phyloP scores from a whole-genome alignment of 768 basidiomycete species.

The Boletales sp. region DNA sequence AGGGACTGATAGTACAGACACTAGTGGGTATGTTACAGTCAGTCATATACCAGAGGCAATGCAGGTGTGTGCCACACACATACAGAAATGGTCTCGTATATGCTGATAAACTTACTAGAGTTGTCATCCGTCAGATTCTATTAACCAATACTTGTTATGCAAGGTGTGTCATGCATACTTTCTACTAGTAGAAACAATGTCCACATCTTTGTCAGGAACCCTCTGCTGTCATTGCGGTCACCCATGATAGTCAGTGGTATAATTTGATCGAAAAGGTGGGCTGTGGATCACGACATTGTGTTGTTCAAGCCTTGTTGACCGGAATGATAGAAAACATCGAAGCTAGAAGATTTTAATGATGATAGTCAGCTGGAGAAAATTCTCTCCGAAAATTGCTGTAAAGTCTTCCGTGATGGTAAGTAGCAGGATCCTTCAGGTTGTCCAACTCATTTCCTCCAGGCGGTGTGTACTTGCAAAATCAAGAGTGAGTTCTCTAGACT shows the following conservation, averaged over 20 bases:
- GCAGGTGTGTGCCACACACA: no score
- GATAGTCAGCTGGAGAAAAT: background rate
- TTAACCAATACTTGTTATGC: slow-evolving; percentile 12
- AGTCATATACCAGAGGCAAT: no score
- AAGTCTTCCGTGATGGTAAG: slow-evolving; percentile 6
- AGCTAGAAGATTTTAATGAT: slow-evolving; percentile 1
- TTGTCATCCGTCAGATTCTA: slow-evolving; percentile 11
- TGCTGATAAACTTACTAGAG: background rate
- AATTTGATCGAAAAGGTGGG: slow-evolving; percentile 6
- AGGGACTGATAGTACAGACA: background rate
- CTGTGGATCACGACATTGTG: background rate
- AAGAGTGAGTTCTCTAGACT: background rate
- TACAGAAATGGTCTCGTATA: no score
- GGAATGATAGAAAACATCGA: slow-evolving; percentile 4
- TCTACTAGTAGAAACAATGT: background rate
- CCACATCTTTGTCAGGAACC: slow-evolving; percentile 1
- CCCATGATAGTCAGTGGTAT: slow-evolving; percentile 14
- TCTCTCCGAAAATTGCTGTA: slow-evolving; percentile 4
- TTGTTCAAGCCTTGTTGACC: background rate
- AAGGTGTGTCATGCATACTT: background rate
- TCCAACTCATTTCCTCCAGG: slow-evolving; percentile 1
- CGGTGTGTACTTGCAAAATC: background rate
- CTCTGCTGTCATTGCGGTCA: slow-evolving; percentile 8
- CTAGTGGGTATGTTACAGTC: no score
- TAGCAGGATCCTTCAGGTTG: background rate